Base-by-base conservation (phyloP, 164 flowering plant genomes). In the Cinnamomum micranthum region DNA sequence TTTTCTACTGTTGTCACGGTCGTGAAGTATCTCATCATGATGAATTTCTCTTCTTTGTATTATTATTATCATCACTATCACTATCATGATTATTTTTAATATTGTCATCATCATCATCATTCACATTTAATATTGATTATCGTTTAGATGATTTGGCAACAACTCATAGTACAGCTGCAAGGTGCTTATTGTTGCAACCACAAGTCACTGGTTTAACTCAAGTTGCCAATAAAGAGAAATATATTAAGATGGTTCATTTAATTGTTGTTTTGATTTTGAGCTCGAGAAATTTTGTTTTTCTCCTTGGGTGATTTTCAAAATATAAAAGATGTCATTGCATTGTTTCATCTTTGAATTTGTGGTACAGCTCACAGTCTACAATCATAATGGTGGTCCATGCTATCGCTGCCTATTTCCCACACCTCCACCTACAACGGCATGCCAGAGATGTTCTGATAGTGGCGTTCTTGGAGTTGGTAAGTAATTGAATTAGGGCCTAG, bases 401-500 rank as follows among this genome's bases (percentile, higher is more conserved):
- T 95, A 95, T 80, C 83, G 97, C 74, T 93, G 99, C 82, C 79
- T 95, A 72, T 93, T 95, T 87, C 98, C 99, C 73, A 82, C 86
- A 47, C 97, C 99, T 65, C 99, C 99, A 23, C 99, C 99, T 65
- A 77, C 92, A 51, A 81, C 95, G 17, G 98, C 98, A 71, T 95
- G 99, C 64, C 98, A 95, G 79, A 89, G 98, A 80, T 95, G 99
- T 80, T 82, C 99, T 3, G 99, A 95, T 80, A 90, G 93, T 86
- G 99, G 99, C 68, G 99, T 95, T 77, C 86, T 95, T n/a, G 99
- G 99, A 78, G 98, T 93, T 35, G 99, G 98, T 92, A 80, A 79
- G 86, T 75, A 65, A 11, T 11, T 74, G 47, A 25, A 41, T 69
- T 27, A 12, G 47, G 63, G 66, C 51, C 20, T 14, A 19, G 50